Evolutionary conservation across 1,139 yeast genomes (phyloP).

Genomic region (Yamadazyma triangularis): DNA sequence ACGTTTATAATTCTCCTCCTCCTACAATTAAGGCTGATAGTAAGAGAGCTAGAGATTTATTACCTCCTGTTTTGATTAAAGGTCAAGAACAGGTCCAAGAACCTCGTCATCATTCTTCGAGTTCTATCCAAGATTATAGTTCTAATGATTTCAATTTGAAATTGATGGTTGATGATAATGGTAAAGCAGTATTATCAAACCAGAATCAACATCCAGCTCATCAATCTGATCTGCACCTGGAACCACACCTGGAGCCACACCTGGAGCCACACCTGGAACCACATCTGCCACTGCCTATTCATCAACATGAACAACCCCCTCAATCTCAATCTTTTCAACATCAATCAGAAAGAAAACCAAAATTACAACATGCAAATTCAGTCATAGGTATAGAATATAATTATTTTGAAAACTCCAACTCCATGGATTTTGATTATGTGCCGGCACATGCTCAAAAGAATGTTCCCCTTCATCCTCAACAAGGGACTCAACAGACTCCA

Average conservation of each 20-base stretch:
- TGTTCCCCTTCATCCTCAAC: conserved; percentile 4
- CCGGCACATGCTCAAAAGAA: conserved; percentile 10
- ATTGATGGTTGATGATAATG: conserved; percentile 40
- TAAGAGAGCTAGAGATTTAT: conserved; percentile 11
- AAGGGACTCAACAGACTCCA: conserved; percentile 1
- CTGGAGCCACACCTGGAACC: not conserved
- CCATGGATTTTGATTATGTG: conserved; percentile 12
- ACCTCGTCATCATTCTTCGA: too few relatives aligned
- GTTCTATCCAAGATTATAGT: conserved; percentile 1
- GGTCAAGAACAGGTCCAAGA: conserved; percentile 9
- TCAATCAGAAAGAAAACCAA: conserved; percentile 14
- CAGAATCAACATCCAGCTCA: not conserved
- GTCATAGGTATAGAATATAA: conserved; percentile 28
- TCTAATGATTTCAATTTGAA: conserved; percentile 28
- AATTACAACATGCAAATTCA: conserved; percentile 24
- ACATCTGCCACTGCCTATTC: conserved; percentile 1
- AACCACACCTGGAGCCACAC: not conserved
- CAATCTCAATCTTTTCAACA: not conserved
- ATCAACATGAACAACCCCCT: not conserved
- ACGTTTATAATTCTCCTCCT: conserved; percentile 7
- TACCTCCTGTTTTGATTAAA: conserved; percentile 28
- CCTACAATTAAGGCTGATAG: conserved; percentile 4
- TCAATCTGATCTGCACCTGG: conserved; percentile 1
- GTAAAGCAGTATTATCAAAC: conserved; percentile 39
- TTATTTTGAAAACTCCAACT: conserved; percentile 8